Percentiles rank a stretch among this genome's conserved stretches.
These are phyloP conservation scores for Penstemon davidsonii DNA, from an alignment of 257 asterid species.

Conservation along the genomic window DNA sequence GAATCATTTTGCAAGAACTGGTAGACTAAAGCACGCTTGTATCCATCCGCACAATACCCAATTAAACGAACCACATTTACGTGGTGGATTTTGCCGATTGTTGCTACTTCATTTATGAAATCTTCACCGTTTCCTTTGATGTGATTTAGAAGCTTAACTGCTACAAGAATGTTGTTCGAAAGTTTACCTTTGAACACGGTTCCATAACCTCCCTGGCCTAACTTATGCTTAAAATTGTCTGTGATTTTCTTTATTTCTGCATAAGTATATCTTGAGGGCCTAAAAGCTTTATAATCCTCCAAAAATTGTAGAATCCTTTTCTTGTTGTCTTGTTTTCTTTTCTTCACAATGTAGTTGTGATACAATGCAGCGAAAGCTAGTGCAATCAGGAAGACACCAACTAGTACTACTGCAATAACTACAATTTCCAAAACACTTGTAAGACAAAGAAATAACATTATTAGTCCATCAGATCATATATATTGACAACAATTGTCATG, in stretches of 20 bases:
- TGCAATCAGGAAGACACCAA: conserved; percentile 29
- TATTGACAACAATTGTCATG: too few species aligned
- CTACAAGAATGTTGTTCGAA: conserved; percentile 50
- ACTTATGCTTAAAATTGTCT: conserved; percentile 41
- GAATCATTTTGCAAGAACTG: conserved; percentile 63
- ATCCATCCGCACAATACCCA: conserved; percentile 76
- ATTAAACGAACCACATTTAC: conserved; percentile 65
- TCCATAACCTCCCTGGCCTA: conserved; percentile 73
- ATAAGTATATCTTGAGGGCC: conserved; percentile 61
- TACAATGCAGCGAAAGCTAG: conserved; percentile 10
- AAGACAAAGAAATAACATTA: background rate
- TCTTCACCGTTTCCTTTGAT: conserved; percentile 65
- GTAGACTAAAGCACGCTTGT: conserved; percentile 55
- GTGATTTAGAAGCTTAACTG: conserved; percentile 57
- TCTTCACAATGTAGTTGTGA: conserved; percentile 30
- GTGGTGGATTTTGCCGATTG: conserved; percentile 70
- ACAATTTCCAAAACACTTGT: conserved; percentile 35
- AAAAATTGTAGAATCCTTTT: conserved; percentile 41
- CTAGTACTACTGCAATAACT: conserved; percentile 32
- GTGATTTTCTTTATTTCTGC: conserved; percentile 58
- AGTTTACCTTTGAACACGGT: conserved; percentile 64
- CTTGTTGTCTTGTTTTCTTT: conserved; percentile 38
- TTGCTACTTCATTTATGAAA: conserved; percentile 63
- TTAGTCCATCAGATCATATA: too few species aligned
- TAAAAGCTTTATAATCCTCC: conserved; percentile 4